Conservation (phyloP, 2,329 filamentous ascomycete genomes). For the Neoascochyta sp. region DNA sequence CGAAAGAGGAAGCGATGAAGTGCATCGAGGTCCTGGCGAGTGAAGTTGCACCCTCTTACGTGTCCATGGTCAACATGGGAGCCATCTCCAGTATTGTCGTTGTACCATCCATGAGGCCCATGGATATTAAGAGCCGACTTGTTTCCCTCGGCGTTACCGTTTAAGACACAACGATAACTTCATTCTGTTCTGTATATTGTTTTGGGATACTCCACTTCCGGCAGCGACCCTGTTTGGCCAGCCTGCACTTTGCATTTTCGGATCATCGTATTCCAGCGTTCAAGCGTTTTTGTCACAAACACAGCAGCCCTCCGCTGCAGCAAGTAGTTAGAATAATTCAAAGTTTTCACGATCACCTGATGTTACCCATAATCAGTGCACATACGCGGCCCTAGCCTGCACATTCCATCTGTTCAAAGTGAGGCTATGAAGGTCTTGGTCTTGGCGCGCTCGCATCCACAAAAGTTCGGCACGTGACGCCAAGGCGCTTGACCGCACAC, state of each 20-base stretch:
- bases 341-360: no score
- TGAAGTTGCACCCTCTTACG: conserved; percentile 45
- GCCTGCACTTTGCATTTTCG: no score
- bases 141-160: conserved; percentile 29
- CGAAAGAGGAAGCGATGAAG: conserved; percentile 43
- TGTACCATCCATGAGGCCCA: conserved; percentile 32
- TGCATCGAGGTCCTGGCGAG: conserved; percentile 43
- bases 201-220: not conserved
- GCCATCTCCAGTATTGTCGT: conserved; percentile 45
- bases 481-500: conserved; percentile 1
- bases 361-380: no score
- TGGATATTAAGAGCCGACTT: conserved; percentile 34
- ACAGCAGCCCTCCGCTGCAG: no score
- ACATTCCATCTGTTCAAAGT: no score
- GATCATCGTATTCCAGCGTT: no score
- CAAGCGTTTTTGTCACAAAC: no score
- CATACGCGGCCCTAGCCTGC: no score
- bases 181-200: conserved; percentile 1
- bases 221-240: conserved; percentile 1
- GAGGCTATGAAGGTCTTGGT: no score
- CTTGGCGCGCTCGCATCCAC: conserved; percentile 1
- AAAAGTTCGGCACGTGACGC: not conserved
- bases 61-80: conserved; percentile 39
- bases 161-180: no score
- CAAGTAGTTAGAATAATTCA: no score